Base-by-base conservation (phyloP, 257 asterid species). In the Solanum tarijense region DNA sequence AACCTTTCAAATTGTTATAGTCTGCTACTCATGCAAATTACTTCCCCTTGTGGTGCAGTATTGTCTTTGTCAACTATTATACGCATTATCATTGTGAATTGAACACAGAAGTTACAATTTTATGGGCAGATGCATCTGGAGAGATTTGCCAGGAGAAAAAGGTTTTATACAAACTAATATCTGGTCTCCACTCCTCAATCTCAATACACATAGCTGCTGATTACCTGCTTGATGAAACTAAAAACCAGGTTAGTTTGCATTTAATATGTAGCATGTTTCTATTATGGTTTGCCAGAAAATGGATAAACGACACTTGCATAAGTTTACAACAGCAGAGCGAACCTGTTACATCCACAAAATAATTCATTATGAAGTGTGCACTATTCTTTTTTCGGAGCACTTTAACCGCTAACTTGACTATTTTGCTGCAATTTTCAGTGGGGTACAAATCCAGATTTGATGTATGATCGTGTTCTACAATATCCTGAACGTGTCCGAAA, bases 151-250 rank as follows among this genome's bases (percentile, higher is more conserved):
- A 91, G 85, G 99, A 96, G 95, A 94, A 93, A 90, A 95, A 93
- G 89, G 96, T 95, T 85, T 86, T 96, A 27, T 96, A 92, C 95
- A 95, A 96, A 91, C 92, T 96, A 89, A 96, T 96, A 88, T 96
- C 99, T 12, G 98, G 98, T 88, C 98, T 96, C 82, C 99, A 96
- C 88, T 91, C 99, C 90, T 96, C 99, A 66, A 96, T 96, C 73
- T 96, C 99, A 52, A 91, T 93, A 88, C 99, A 96, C 90, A 95
- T 96, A 87, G 98, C 94, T 12, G 87, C 98, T 75, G 98, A 94
- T 48, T 96, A 94, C 91, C 95, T 96, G 68, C 96, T 96, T 58
- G 99, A 96, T 58, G 98, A 96, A 93, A 91, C 94, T 90, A 91
- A 69, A 83, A 92, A 92, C 90, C 89, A 89, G 98, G 98, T 96